These are phyloP conservation scores for Sechiopsis laciniata DNA, from an alignment of 306 rosid genomes.

Conservation along the genomic window DNA sequence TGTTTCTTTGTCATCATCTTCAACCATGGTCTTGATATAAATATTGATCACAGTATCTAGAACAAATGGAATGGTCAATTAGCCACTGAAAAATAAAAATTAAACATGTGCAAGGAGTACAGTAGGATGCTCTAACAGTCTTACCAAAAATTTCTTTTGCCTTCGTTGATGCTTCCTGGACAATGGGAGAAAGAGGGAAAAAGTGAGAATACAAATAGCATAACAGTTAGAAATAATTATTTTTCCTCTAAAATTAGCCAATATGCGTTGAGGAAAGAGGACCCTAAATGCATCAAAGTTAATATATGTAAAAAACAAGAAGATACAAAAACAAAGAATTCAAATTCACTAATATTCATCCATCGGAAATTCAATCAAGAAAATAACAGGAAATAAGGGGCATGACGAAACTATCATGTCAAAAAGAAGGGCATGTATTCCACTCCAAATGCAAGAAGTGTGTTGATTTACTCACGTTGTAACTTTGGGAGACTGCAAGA, in stretches of 20 bases:
- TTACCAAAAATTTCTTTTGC: constrained; percentile 70
- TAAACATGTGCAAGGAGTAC: not conserved
- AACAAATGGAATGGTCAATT: constrained; percentile 15
- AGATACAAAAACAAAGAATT: not conserved
- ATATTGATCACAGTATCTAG: constrained; percentile 76
- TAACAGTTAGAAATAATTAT: not conserved
- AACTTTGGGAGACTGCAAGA: constrained; percentile 64
- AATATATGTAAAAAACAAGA: not conserved
- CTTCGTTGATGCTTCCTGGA: constrained; percentile 78
- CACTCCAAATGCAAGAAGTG: constrained; percentile 7
- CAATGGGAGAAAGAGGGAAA: constrained; percentile 19
- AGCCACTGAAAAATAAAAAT: not conserved
- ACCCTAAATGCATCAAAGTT: not conserved
- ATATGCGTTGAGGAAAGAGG: not conserved
- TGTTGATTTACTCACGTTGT: constrained; percentile 51
- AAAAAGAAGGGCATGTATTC: not conserved
- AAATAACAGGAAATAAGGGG: not conserved
- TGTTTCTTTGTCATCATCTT: constrained; percentile 93
- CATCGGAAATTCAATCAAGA: not conserved
- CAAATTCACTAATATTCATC: not conserved
- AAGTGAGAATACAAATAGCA: not conserved
- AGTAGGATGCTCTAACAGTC: constrained; percentile 25
- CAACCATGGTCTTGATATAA: constrained; percentile 78
- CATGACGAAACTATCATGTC: not conserved
- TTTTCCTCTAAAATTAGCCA: not conserved